A percentile compares a stretch with the other conserved stretches of the same genome.
Conservation (phyloP, 805 yeast genomes). For the Hanseniaspora jakobsenii region DNA sequence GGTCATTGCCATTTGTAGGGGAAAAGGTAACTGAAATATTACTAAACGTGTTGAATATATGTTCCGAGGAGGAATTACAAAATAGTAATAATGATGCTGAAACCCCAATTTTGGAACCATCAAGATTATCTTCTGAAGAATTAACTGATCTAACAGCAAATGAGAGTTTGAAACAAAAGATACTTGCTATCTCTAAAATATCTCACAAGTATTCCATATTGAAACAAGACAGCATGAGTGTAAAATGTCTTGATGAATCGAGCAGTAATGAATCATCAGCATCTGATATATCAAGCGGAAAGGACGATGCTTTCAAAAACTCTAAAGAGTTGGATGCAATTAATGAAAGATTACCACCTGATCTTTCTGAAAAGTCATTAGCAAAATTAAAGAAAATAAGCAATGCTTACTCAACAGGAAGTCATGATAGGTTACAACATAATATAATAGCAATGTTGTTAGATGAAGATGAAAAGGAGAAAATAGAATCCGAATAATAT, state of each 20-base stretch:
- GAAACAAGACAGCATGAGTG: slow-evolving; percentile 78
- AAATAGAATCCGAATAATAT: background rate
- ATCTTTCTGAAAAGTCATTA: slow-evolving; percentile 30
- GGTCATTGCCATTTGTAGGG: slow-evolving; percentile 96
- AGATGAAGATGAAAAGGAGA: background rate
- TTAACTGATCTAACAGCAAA: no score
- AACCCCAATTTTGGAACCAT: no score
- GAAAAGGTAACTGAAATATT: slow-evolving; percentile 91
- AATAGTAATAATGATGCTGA: slow-evolving; percentile 6
- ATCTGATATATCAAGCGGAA: slow-evolving; percentile 73
- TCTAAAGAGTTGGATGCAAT: slow-evolving; percentile 67
- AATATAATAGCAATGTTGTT: slow-evolving; percentile 4
- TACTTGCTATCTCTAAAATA: slow-evolving; percentile 90
- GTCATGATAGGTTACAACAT: slow-evolving; percentile 4
- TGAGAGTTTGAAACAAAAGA: slow-evolving; percentile 58
- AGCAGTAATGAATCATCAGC: slow-evolving; percentile 73
- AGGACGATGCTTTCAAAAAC: slow-evolving; percentile 75
- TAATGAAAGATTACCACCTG: slow-evolving; percentile 85
- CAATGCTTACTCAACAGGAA: slow-evolving; percentile 4
- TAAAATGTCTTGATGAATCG: slow-evolving; percentile 60
- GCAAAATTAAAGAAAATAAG: slow-evolving; percentile 4
- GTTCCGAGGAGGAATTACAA: slow-evolving; percentile 88
- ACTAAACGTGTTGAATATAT: slow-evolving; percentile 76
- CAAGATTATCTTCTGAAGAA: no score
- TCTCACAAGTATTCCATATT: slow-evolving; percentile 82